These are phyloP conservation scores for Gossypium trilobum DNA, from an alignment of 441 rosid species.

Conservation along the genomic window DNA sequence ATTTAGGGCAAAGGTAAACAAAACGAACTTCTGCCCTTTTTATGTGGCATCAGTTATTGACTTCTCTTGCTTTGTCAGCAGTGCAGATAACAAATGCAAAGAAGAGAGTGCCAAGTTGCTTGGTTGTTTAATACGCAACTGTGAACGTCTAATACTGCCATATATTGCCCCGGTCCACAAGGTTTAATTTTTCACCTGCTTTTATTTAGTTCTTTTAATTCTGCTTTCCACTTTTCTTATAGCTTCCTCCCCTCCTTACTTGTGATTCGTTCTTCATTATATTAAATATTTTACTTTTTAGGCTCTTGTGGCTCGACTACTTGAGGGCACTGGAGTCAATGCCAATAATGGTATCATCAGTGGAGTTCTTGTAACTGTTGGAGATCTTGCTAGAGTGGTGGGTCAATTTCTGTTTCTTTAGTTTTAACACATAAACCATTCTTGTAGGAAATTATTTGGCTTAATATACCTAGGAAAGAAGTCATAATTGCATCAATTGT, in stretches of 20 bases:
- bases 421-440: constrained; percentile 2
- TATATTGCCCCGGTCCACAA: constrained; percentile 94
- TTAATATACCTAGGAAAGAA: not conserved
- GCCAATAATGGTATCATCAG: constrained; percentile 84
- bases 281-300: constrained; percentile 29
- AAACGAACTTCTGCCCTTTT: constrained; percentile 8
- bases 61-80: constrained; percentile 54
- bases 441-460: not conserved
- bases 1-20: constrained; percentile 87
- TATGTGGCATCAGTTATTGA: constrained; percentile 22
- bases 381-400: constrained; percentile 99
- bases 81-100: constrained; percentile 97
- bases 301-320: constrained; percentile 98
- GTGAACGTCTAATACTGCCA: constrained; percentile 90
- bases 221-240: constrained; percentile 12
- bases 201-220: constrained; percentile 18
- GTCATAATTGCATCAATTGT: not conserved
- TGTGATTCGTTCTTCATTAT: not conserved
- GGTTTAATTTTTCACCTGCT: constrained; percentile 38
- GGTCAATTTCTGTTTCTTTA: constrained; percentile 25
- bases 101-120: constrained; percentile 98
- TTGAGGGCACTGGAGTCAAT: constrained; percentile 78
- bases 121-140: constrained; percentile 94
- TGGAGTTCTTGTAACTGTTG: constrained; percentile 98
- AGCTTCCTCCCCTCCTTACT: not conserved